These are phyloP conservation scores for Pichia rugopelliculosa DNA, from an alignment of 805 yeast species.

Conservation along the genomic window DNA sequence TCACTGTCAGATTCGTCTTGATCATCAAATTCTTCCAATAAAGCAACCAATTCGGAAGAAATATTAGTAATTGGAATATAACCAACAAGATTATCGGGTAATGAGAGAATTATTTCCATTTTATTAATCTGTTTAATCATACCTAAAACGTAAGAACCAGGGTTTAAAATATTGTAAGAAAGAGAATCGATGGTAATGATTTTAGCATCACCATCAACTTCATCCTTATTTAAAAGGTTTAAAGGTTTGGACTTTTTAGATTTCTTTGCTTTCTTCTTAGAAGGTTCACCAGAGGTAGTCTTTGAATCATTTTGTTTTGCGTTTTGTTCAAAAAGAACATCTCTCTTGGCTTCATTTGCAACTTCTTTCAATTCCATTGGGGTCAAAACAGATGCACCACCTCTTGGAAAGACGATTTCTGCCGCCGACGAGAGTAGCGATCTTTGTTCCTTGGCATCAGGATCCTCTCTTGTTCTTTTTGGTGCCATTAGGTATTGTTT, in stretches of 20 bases:
- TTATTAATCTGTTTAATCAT: conserved; percentile 56
- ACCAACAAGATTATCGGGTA: conserved; percentile 79
- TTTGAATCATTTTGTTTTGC: not conserved
- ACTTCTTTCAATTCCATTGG: conserved; percentile 90
- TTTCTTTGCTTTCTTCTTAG: conserved; percentile 24
- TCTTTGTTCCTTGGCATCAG: conserved; percentile 25
- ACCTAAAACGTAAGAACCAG: conserved; percentile 74
- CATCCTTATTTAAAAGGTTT: conserved; percentile 16
- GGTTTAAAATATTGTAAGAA: conserved; percentile 51
- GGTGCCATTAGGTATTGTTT: conserved; percentile 12
- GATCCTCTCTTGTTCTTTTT: conserved; percentile 45
- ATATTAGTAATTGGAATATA: conserved; percentile 68
- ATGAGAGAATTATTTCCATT: conserved; percentile 57
- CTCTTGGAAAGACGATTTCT: conserved; percentile 84
- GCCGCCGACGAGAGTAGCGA: conserved; percentile 24
- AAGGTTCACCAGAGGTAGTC: conserved; percentile 24
- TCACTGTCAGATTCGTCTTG: conserved; percentile 35
- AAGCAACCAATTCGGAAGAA: conserved; percentile 52
- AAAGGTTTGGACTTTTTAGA: conserved; percentile 20
- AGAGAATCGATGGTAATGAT: conserved; percentile 52
- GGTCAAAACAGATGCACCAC: conserved; percentile 80
- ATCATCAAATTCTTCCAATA: conserved; percentile 52
- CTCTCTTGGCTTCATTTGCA: conserved; percentile 85
- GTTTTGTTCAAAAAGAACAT: conserved; percentile 57
- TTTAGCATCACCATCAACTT: conserved; percentile 20